Percentiles rank a stretch among this genome's conserved stretches.
Conservation (phyloP, 805 yeast genomes). For the Metschnikowia cubensis region DNA sequence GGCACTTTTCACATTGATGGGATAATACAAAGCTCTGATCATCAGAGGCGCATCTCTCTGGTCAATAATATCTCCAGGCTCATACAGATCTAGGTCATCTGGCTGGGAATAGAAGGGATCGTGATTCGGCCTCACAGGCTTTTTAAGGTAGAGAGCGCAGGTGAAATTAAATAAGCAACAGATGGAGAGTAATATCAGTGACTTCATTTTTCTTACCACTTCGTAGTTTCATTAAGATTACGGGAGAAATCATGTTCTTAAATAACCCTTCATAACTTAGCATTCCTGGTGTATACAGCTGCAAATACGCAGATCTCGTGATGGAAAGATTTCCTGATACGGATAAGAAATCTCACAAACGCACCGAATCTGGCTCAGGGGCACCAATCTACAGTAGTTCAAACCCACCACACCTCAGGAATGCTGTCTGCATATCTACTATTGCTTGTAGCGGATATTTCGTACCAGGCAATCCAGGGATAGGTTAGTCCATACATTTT, state of each 20-base stretch:
- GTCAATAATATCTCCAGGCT: constrained; percentile 7
- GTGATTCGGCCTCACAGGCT: constrained; percentile 1
- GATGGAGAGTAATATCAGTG: neutral
- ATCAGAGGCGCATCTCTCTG: constrained; percentile 2
- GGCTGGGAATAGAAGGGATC: constrained; percentile 8
- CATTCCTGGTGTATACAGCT: neutral
- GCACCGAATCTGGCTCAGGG: neutral
- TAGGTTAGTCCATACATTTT: neutral
- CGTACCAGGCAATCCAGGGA: neutral
- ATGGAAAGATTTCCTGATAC: neutral
- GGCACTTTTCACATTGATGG: constrained; percentile 10
- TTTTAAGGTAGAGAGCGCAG: constrained; percentile 2
- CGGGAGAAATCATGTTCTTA: neutral
- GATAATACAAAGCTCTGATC: constrained; percentile 5
- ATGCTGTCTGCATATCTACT: neutral
- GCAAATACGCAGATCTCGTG: neutral
- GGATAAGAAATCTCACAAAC: neutral
- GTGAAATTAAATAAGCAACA: neutral
- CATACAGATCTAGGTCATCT: constrained; percentile 1
- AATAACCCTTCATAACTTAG: neutral
- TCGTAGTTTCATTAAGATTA: neutral
- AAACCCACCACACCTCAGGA: neutral
- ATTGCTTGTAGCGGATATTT: neutral
- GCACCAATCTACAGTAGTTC: neutral
- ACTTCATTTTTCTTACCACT: neutral